A percentile compares a stretch with the other conserved stretches of the same genome.
phyloP scores from a whole-genome alignment of 2,329 filamentous ascomycete species.

The Neopestalotiopsis sp. region DNA sequence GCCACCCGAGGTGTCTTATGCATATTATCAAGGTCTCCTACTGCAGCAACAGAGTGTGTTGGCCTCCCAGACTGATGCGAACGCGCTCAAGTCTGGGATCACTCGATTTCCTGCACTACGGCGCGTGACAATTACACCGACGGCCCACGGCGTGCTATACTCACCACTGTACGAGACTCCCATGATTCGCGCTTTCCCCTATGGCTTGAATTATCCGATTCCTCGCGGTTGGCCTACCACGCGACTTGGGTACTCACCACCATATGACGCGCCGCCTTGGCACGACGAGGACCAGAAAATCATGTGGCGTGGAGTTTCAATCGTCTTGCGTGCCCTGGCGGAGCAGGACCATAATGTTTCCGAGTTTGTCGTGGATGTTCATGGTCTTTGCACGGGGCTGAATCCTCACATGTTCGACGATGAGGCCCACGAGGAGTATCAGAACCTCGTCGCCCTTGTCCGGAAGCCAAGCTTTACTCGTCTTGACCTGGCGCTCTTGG shows the following conservation, averaged over 20 bases:
- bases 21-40: conserved; percentile 39
- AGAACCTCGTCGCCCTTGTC: conserved; percentile 30
- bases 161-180: conserved; percentile 47
- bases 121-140: conserved; percentile 45
- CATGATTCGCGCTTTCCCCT: conserved; percentile 45
- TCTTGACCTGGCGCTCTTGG: conserved; percentile 32
- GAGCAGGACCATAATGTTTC: conserved; percentile 31
- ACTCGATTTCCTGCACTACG: conserved; percentile 40
- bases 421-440: conserved; percentile 29
- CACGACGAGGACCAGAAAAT: conserved; percentile 6
- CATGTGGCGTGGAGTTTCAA: conserved; percentile 40
- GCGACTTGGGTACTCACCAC: not conserved
- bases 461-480: conserved; percentile 32
- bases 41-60: conserved; percentile 39
- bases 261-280: conserved; percentile 13
- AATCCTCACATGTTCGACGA: conserved; percentile 37
- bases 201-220: conserved; percentile 45
- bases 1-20: conserved; percentile 24
- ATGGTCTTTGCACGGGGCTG: conserved; percentile 36
- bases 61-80: conserved; percentile 31
- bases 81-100: conserved; percentile 40
- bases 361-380: conserved; percentile 41
- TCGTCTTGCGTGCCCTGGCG: conserved; percentile 34
- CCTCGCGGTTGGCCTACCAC: conserved; percentile 38
- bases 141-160: conserved; percentile 43